Percentiles rank a stretch among this genome's conserved stretches.
Conservation (phyloP, 805 yeast genomes). For the Diddensiella santjacobensis region DNA sequence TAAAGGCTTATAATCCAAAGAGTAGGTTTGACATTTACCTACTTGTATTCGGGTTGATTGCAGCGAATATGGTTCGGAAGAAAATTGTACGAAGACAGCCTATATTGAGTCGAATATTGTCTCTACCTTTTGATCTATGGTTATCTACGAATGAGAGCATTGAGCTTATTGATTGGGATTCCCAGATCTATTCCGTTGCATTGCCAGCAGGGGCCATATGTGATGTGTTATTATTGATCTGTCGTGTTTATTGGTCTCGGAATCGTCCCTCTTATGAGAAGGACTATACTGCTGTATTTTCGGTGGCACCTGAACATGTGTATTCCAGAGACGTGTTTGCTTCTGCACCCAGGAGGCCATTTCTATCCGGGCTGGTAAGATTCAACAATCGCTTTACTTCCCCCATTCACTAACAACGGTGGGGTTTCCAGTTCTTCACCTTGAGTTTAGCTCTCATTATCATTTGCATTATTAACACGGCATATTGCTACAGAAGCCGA, state of each 20-base stretch:
- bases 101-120: slow-evolving; percentile 6
- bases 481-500: slow-evolving; percentile 13
- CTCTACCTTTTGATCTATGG: slow-evolving; percentile 28
- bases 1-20: too few relatives aligned
- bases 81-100: slow-evolving; percentile 14
- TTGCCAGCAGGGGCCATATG: slow-evolving; percentile 21
- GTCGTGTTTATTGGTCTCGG: slow-evolving; percentile 12
- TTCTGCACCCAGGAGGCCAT: slow-evolving; percentile 6
- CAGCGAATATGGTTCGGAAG: slow-evolving; percentile 8
- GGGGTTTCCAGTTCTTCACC: slow-evolving; percentile 2
- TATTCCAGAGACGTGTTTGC: slow-evolving; percentile 9
- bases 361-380: slow-evolving; percentile 9
- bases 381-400: not conserved
- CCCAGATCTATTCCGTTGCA: slow-evolving; percentile 20
- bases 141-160: slow-evolving; percentile 27
- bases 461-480: slow-evolving; percentile 17
- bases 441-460: slow-evolving; percentile 11
- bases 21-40: too few relatives aligned
- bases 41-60: too few relatives aligned
- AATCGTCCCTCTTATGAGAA: not conserved
- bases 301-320: slow-evolving; percentile 7
- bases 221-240: slow-evolving; percentile 21
- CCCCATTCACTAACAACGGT: not conserved
- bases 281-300: slow-evolving; percentile 3
- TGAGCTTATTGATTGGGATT: slow-evolving; percentile 31